These are phyloP conservation scores for Sicyos baderoa DNA, from an alignment of 306 rosid genomes.

Conservation along the genomic window DNA sequence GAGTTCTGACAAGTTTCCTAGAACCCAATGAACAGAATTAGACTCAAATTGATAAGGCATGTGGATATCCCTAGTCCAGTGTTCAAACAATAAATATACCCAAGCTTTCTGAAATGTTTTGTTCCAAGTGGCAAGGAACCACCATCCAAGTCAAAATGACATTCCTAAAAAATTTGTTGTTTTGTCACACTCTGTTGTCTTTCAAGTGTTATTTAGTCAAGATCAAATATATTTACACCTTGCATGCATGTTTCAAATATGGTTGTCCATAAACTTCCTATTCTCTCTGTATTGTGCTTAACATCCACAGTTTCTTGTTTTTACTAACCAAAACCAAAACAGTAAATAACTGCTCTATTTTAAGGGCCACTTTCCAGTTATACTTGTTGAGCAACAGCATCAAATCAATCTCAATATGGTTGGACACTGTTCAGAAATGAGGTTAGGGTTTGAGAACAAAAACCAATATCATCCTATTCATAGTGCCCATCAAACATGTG, in stretches of 20 bases:
- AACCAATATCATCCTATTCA: background rate
- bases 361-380: background rate
- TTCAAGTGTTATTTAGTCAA: background rate
- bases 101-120: background rate
- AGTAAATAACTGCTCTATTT: background rate
- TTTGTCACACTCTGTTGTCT: background rate
- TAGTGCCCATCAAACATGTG: background rate
- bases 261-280: background rate
- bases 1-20: background rate
- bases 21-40: background rate
- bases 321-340: no score
- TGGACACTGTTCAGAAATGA: background rate
- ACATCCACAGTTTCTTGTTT: background rate
- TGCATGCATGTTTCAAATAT: background rate
- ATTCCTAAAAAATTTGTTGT: background rate
- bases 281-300: background rate
- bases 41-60: constrained; percentile 2
- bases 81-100: background rate
- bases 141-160: background rate
- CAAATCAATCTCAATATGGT: background rate
- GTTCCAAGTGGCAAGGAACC: constrained; percentile 11
- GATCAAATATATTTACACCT: background rate
- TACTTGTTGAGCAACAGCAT: background rate
- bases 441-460: background rate
- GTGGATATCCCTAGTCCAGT: background rate